Conservation (phyloP, 2,329 filamentous ascomycete genomes). For the Lizonia empirigonia region DNA sequence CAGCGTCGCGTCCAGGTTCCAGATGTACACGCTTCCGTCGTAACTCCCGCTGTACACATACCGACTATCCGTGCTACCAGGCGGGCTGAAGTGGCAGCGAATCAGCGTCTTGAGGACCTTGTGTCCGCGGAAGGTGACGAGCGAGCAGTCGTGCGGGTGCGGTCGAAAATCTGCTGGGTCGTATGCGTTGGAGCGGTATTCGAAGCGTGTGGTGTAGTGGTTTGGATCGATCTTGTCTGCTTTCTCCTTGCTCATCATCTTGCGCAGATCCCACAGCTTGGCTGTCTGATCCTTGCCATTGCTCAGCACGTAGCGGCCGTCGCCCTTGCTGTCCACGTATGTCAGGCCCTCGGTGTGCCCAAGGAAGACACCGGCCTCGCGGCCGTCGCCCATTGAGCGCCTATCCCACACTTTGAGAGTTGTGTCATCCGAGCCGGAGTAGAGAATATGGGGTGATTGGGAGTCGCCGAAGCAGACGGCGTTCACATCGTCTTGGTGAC, state of each 20-base stretch:
- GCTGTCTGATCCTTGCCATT: conserved; percentile 97
- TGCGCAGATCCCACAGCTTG: conserved; percentile 95
- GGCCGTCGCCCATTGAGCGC: conserved; percentile 67
- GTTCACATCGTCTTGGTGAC: conserved; percentile 89
- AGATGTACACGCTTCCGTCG: conserved; percentile 88
- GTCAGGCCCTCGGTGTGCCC: conserved; percentile 70
- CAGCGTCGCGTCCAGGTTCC: conserved; percentile 88
- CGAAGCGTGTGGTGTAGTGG: conserved; percentile 68
- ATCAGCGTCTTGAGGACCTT: conserved; percentile 88
- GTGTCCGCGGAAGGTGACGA: conserved; percentile 94
- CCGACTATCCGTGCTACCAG: conserved; percentile 80
- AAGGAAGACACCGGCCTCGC: conserved; percentile 68
- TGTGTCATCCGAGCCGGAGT: conserved; percentile 93
- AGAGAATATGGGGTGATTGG: conserved; percentile 87
- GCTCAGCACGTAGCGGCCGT: conserved; percentile 85
- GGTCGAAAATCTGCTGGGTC: conserved; percentile 69
- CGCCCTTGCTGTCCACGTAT: conserved; percentile 80
- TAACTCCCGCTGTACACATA: conserved; percentile 94
- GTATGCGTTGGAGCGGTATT: conserved; percentile 74
- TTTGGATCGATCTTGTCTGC: conserved; percentile 63
- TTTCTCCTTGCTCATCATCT: conserved; percentile 76
- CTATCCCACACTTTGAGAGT: conserved; percentile 97
- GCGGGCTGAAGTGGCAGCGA: conserved; percentile 91
- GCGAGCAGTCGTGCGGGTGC: conserved; percentile 83
- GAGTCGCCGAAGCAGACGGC: conserved; percentile 95